Conservation (phyloP, 805 yeast species). For the Candida golubevii region DNA sequence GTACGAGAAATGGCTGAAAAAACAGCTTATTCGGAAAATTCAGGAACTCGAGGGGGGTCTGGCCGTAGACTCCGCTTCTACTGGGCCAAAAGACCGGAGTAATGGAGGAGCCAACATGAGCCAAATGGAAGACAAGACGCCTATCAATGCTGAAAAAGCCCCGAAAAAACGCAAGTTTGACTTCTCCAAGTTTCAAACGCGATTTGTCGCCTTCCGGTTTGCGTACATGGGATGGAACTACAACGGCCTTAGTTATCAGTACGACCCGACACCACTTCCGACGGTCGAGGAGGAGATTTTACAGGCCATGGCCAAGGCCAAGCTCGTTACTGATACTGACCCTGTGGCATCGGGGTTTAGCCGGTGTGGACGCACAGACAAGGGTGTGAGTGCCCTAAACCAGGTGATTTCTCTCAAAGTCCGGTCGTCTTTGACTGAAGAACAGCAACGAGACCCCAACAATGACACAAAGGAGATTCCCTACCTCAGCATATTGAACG, state of each 20-base stretch:
- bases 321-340: constrained; percentile 55
- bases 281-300: constrained; percentile 81
- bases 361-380: constrained; percentile 92
- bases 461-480: constrained; percentile 70
- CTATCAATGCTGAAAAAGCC: neutral
- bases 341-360: constrained; percentile 69
- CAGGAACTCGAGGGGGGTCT: constrained; percentile 46
- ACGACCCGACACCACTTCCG: constrained; percentile 69
- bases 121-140: neutral
- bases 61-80: neutral
- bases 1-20: constrained; percentile 61
- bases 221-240: constrained; percentile 94
- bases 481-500: constrained; percentile 71
- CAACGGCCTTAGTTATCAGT: constrained; percentile 83
- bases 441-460: constrained; percentile 53
- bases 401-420: constrained; percentile 83
- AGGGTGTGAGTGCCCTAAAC: constrained; percentile 95
- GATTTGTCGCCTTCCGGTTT: constrained; percentile 77
- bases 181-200: constrained; percentile 53
- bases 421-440: constrained; percentile 60
- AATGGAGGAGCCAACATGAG: neutral
- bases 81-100: too few relatives aligned
- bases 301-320: constrained; percentile 64
- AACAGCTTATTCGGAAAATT: constrained; percentile 57
- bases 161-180: constrained; percentile 45